Conservation (phyloP, 495 filamentous ascomycete species). For the Neurospora sp. region DNA sequence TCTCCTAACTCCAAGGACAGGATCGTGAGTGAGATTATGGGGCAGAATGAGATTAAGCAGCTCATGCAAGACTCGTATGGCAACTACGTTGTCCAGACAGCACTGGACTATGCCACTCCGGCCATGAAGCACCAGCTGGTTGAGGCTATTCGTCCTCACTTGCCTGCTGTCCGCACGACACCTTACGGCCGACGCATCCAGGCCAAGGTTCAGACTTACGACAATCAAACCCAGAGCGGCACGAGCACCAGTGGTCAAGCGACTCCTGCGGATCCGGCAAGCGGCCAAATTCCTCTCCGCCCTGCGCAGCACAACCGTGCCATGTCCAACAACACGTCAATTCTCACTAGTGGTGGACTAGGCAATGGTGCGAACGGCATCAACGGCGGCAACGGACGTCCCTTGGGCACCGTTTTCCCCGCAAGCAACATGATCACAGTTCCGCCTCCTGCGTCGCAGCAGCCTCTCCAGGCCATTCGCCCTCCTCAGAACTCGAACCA, state of each 20-base stretch:
- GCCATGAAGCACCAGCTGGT: constrained; percentile 62
- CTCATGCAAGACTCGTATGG: constrained; percentile 84
- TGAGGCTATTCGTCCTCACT: constrained; percentile 71
- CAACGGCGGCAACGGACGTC: constrained; percentile 22
- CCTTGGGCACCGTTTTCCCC: constrained; percentile 16
- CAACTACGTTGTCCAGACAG: constrained; percentile 97
- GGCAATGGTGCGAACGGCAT: constrained; percentile 19
- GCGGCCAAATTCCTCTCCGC: constrained; percentile 31
- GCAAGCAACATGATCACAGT: constrained; percentile 16
- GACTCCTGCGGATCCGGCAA: constrained; percentile 28
- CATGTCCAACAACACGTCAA: constrained; percentile 21
- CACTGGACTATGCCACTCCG: constrained; percentile 71
- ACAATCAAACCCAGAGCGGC: constrained; percentile 26
- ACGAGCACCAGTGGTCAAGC: constrained; percentile 19
- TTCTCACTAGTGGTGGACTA: constrained; percentile 17
- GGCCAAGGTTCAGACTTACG: constrained; percentile 59
- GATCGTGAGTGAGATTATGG: constrained; percentile 75
- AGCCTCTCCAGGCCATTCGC: constrained; percentile 4
- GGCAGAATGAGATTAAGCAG: constrained; percentile 65
- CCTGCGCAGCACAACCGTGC: constrained; percentile 18
- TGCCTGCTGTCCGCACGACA: constrained; percentile 73
- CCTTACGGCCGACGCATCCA: constrained; percentile 90
- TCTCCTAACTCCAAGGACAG: constrained; percentile 57
- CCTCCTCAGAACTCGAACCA: neutral
- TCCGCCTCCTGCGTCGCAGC: constrained; percentile 14